These are phyloP conservation scores for Trebouxia gelatinosa DNA, from an alignment of 163 green algal species.

Conservation along the genomic window DNA sequence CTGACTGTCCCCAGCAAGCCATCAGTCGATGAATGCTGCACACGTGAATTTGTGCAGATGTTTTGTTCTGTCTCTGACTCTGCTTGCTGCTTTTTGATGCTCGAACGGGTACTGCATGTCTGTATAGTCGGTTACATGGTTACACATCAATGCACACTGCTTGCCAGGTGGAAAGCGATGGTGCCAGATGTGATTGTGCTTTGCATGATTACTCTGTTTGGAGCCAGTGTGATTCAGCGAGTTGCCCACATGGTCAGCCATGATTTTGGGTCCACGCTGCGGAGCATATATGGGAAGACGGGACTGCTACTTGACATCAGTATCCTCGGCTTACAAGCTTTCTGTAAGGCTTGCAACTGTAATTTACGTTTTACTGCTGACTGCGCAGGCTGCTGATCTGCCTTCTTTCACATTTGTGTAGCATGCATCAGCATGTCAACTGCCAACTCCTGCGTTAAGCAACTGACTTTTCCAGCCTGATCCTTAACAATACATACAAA, in stretches of 20 bases:
- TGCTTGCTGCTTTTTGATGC: not conserved
- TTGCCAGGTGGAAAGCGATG: not conserved
- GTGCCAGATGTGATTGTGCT: conserved; percentile 1
- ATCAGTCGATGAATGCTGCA: too few relatives aligned
- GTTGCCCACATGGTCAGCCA: not conserved
- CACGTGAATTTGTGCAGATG: not conserved
- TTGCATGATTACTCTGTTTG: not conserved
- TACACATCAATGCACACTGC: not conserved
- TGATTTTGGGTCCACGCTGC: too few relatives aligned
- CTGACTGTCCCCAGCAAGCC: too few relatives aligned
- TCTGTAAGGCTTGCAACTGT: too few relatives aligned
- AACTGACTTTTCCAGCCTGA: too few relatives aligned
- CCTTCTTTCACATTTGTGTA: too few relatives aligned
- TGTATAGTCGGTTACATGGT: not conserved
- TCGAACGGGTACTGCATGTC: not conserved
- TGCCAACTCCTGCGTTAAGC: too few relatives aligned
- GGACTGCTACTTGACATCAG: not conserved
- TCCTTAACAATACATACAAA: too few relatives aligned
- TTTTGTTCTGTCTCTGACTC: not conserved
- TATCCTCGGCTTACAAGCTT: not conserved
- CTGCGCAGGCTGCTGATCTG: too few relatives aligned
- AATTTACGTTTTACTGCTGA: too few relatives aligned
- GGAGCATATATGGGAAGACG: conserved; percentile 13
- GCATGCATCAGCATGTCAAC: too few relatives aligned
- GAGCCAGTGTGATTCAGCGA: conserved; percentile 1